Evolutionary conservation across 441 rosid species (phyloP).

Genomic region (Bocquillonia castaneifolia): DNA sequence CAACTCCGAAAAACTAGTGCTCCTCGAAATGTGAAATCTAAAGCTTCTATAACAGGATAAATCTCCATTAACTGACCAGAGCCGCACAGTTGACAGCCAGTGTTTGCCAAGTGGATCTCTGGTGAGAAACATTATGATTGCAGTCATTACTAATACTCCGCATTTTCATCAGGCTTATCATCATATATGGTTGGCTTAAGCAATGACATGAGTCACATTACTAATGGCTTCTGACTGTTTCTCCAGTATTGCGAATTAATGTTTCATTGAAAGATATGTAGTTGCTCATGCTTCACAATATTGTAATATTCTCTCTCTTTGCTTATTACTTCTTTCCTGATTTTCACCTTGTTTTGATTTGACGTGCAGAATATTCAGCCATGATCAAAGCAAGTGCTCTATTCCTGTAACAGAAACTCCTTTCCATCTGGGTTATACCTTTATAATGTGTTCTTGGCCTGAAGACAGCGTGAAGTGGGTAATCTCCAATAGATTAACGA

Average conservation of each 20-base stretch:
- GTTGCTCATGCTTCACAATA: neutral
- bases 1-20: constrained; percentile 54
- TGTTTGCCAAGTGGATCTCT: constrained; percentile 21
- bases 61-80: constrained; percentile 20
- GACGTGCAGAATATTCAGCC: constrained; percentile 10
- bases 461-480: neutral
- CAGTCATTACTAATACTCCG: neutral
- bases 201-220: no score
- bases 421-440: neutral
- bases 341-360: neutral
- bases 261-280: neutral
- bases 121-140: constrained; percentile 27
- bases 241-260: neutral
- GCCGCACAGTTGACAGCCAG: constrained; percentile 12
- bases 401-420: neutral
- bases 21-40: constrained; percentile 50
- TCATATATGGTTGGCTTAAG: neutral
- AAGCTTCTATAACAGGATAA: constrained; percentile 37
- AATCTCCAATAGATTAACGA: neutral
- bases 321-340: neutral
- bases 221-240: neutral
- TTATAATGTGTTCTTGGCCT: neutral
- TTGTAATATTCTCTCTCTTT: neutral
- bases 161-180: neutral
- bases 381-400: neutral